Evolutionary conservation across 2,329 filamentous ascomycete species (phyloP), one percentile per base, ranked within the genome.

Genomic region (Geosmithia morbida): DNA sequence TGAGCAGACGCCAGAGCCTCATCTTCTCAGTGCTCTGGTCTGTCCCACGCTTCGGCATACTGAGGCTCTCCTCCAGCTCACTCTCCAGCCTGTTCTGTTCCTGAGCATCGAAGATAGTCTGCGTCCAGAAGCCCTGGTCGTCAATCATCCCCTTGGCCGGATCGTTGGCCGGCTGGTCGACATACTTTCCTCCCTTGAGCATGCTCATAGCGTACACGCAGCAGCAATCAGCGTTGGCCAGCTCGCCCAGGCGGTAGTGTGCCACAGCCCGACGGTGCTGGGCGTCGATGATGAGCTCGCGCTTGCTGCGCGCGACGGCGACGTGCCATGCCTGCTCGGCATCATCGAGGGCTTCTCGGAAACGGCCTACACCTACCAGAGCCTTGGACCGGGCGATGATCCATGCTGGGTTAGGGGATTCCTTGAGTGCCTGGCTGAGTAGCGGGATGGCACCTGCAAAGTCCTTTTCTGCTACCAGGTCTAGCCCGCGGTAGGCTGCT

Each of bases 331-430:
- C 85, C 44, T 72, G 70, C 51, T 87, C 78, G 39, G 83, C 80
- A 62, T 89, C 85, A 40, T 67, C 69, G 43, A 92, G 74, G 1
- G 87, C 85, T 19, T 75, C 71, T 2, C 77, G 68, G 48, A 77
- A 72, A 46, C 79, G 68, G 53, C 70, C 70, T 2, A 74, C 70
- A 50, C 85, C 77, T 45, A 86, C 74, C 59, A 88, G 82, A 40
- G 87, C 87, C 41, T 81, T 87, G 4, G 87, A 85, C 18, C 90
- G 86, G 54, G 84, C 80, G 52, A 92, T 77, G 51, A 90, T 83
- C 77, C 92, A 96, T 45, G 75, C 66, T 1, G 87, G 84, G 2
- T 85, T 87, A 40, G 69, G 69, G 0, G 82, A 79, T 13, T 71
- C 71, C 51, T 77, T 66, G 33, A 94, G 69, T 7, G 86, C 87